phyloP scores from a whole-genome alignment of 2,329 filamentous ascomycete species.

The Geosmithia flava region DNA sequence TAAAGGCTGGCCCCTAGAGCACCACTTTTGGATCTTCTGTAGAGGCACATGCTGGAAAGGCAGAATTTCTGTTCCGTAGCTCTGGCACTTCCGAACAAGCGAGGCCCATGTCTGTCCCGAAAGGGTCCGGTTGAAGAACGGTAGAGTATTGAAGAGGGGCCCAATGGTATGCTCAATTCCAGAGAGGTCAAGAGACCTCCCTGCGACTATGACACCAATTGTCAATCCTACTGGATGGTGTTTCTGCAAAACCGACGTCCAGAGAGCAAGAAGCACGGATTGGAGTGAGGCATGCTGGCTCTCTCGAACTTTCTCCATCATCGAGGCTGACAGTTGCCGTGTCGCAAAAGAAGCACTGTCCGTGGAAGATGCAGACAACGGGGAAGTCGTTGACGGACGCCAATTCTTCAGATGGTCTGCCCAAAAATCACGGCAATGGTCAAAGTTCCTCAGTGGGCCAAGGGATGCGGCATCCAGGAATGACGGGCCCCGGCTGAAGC shows the following conservation, averaged over 20 bases:
- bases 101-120: slow-evolving; percentile 41
- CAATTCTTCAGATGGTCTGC: slow-evolving; percentile 33
- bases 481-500: slow-evolving; percentile 24
- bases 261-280: slow-evolving; percentile 63
- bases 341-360: slow-evolving; percentile 2
- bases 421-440: slow-evolving; percentile 52
- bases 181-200: slow-evolving; percentile 58
- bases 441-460: slow-evolving; percentile 49
- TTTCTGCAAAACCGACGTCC: slow-evolving; percentile 50
- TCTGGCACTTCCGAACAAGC: slow-evolving; percentile 52
- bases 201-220: slow-evolving; percentile 68
- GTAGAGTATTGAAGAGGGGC: slow-evolving; percentile 83
- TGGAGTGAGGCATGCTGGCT: slow-evolving; percentile 64
- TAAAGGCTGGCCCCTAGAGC: slow-evolving; percentile 42
- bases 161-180: slow-evolving; percentile 58
- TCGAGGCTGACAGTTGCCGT: slow-evolving; percentile 20
- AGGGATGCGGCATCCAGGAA: slow-evolving; percentile 58
- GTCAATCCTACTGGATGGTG: slow-evolving; percentile 34
- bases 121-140: slow-evolving; percentile 43
- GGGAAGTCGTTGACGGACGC: slow-evolving; percentile 5
- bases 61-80: slow-evolving; percentile 55
- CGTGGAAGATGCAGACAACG: slow-evolving; percentile 3
- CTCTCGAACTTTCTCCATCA: slow-evolving; percentile 40
- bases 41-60: slow-evolving; percentile 64
- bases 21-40: slow-evolving; percentile 72